A percentile compares a stretch with the other conserved stretches of the same genome.
phyloP scores from a whole-genome alignment of 1,284 basidiomycete species.

The Boletus calvinii region DNA sequence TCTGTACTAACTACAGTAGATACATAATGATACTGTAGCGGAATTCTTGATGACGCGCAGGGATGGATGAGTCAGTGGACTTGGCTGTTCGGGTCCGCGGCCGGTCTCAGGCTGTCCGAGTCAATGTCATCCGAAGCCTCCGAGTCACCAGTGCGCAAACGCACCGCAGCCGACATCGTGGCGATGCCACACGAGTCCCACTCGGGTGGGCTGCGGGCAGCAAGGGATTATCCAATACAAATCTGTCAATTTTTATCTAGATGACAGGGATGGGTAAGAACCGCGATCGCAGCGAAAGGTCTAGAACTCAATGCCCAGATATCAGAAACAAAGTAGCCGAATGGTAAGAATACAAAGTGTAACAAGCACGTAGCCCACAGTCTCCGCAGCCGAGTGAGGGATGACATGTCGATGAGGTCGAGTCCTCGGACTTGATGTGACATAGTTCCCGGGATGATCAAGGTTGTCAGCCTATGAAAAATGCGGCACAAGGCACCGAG shows the following conservation, averaged over 20 bases:
- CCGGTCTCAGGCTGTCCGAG: conserved; percentile 2
- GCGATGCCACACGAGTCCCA: conserved; percentile 15
- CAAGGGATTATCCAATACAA: not conserved
- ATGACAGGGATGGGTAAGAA: not conserved
- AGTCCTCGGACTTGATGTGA: conserved; percentile 4
- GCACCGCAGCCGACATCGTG: conserved; percentile 1
- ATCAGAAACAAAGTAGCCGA: conserved; percentile 25
- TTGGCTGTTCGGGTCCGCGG: not conserved
- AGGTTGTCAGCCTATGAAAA: not conserved
- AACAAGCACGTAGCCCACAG: conserved; percentile 12
- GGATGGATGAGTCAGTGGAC: not conserved
- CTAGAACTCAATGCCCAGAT: not conserved
- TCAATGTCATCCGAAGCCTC: conserved; percentile 13
- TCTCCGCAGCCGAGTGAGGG: conserved; percentile 12
- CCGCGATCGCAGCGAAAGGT: not conserved
- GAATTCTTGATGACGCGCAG: not conserved
- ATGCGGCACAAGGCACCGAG: conserved; percentile 1
- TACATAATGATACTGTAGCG: not conserved
- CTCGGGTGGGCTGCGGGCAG: conserved; percentile 7
- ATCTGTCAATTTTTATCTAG: not conserved
- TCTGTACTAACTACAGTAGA: conserved; percentile 21
- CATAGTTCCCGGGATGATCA: not conserved
- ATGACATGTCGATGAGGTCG: not conserved
- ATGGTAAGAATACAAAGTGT: conserved; percentile 19
- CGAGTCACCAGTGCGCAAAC: not conserved